phyloP scores from a whole-genome alignment of 495 filamentous ascomycete species.

The Lasiosphaeriaceae sp. region DNA sequence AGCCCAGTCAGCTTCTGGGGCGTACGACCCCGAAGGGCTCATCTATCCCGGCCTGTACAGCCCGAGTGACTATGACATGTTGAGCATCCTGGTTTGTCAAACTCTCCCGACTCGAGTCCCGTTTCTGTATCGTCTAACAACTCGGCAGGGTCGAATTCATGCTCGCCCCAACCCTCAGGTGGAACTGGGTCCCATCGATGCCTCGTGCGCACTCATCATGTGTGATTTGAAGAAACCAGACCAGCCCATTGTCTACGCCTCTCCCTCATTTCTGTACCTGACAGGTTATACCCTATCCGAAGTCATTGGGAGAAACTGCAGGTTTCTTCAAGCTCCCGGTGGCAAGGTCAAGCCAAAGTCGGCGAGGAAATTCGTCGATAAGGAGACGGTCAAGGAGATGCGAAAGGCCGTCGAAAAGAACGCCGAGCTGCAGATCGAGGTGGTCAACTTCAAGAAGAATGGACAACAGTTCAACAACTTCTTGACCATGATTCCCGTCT shows the following conservation, averaged over 20 bases:
- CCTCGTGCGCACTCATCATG: conserved; percentile 43
- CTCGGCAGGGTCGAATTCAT: conserved; percentile 34
- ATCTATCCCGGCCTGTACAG: conserved; percentile 49
- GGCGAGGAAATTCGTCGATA: conserved; percentile 32
- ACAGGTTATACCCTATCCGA: conserved; percentile 43
- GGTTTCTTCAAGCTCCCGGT: conserved; percentile 48
- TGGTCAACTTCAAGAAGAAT: conserved; percentile 49
- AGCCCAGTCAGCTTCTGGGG: not conserved
- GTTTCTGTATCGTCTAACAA: not conserved
- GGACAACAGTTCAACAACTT: conserved; percentile 44
- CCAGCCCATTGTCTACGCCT: conserved; percentile 47
- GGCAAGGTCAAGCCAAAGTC: conserved; percentile 27
- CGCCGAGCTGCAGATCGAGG: conserved; percentile 38
- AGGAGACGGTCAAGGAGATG: conserved; percentile 35
- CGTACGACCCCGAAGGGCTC: conserved; percentile 27
- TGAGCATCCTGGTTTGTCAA: conserved; percentile 43
- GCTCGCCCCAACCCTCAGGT: conserved; percentile 41
- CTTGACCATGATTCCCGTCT: conserved; percentile 46
- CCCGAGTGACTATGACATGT: conserved; percentile 42
- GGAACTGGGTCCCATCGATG: conserved; percentile 44
- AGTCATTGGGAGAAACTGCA: conserved; percentile 46
- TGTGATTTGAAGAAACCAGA: conserved; percentile 44
- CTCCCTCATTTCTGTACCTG: conserved; percentile 38
- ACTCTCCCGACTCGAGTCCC: not conserved
- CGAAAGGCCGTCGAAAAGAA: conserved; percentile 33